Evolutionary conservation across 768 basidiomycete species (phyloP).

Genomic region (Sporobolomyces pararoseus): DNA sequence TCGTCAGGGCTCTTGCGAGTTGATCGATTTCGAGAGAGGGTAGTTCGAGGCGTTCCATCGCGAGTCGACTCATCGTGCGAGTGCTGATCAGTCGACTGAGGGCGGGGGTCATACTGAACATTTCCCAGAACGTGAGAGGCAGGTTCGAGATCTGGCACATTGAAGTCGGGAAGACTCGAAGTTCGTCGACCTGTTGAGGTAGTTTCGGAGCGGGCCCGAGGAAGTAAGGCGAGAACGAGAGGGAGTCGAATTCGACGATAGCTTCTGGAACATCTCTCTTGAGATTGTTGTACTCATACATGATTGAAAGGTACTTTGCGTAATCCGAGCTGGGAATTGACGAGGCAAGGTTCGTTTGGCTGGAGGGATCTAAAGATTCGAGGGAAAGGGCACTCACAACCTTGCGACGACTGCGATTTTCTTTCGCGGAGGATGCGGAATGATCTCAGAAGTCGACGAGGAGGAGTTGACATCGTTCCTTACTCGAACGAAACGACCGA

Average conservation of each 20-base stretch:
- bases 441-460: conserved; percentile 9
- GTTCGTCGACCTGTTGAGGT: not conserved
- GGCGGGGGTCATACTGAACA: conserved; percentile 62
- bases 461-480: conserved; percentile 12
- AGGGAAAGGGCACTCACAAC: not conserved
- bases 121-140: conserved; percentile 55
- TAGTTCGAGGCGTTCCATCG: conserved; percentile 59
- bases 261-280: not conserved
- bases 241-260: conserved; percentile 1
- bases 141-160: conserved; percentile 52
- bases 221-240: not conserved
- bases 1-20: conserved; percentile 69
- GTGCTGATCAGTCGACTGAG: conserved; percentile 64
- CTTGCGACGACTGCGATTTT: conserved; percentile 2
- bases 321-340: not conserved
- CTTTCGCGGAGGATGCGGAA: not conserved
- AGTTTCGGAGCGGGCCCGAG: not conserved
- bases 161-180: conserved; percentile 5
- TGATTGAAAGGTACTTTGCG: conserved; percentile 1
- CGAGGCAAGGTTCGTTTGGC: no score
- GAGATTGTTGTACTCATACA: not conserved
- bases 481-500: not conserved
- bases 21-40: conserved; percentile 60
- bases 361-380: no score
- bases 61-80: conserved; percentile 60